Conservation (phyloP, 1,284 basidiomycete genomes). For the Cutaneotrichosporon sp. region DNA sequence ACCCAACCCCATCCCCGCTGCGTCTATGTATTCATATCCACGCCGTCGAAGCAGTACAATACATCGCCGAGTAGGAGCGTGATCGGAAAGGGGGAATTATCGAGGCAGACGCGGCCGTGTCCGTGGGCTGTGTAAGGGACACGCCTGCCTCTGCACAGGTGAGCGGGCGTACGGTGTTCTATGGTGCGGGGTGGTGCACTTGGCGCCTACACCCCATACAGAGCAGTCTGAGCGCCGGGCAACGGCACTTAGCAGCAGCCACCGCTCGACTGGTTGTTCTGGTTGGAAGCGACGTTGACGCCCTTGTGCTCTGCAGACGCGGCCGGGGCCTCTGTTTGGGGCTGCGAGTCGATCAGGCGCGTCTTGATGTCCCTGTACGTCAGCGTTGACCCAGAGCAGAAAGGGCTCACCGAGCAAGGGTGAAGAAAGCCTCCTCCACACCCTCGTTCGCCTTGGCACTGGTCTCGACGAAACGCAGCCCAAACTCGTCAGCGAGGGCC, state of each 20-base stretch:
- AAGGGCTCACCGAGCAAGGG: constrained; percentile 74
- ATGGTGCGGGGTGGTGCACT: not conserved
- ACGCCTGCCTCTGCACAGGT: not conserved
- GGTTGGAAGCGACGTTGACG: constrained; percentile 40
- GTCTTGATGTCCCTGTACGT: constrained; percentile 83
- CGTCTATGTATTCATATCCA: constrained; percentile 16
- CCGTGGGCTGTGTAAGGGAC: not conserved
- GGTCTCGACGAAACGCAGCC: constrained; percentile 95
- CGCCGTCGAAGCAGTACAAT: constrained; percentile 19
- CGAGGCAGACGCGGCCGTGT: not conserved
- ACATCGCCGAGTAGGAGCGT: constrained; percentile 15
- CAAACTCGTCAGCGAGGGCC: constrained; percentile 72
- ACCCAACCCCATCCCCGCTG: not conserved
- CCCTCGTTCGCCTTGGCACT: constrained; percentile 96
- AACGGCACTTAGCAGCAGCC: constrained; percentile 39
- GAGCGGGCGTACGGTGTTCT: no score
- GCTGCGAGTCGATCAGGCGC: constrained; percentile 90
- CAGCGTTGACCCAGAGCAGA: not conserved
- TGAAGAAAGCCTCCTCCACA: constrained; percentile 99
- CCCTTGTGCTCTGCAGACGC: constrained; percentile 30
- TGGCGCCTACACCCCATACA: not conserved
- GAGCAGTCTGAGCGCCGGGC: not conserved
- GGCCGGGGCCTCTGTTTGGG: constrained; percentile 53
- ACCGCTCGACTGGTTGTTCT: constrained; percentile 21
- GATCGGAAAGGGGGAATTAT: constrained; percentile 2